Evolutionary conservation across 225 moss, liverwort and hornwort species (phyloP), one percentile per base, ranked within the genome.

Genomic region (Asterella californica): DNA sequence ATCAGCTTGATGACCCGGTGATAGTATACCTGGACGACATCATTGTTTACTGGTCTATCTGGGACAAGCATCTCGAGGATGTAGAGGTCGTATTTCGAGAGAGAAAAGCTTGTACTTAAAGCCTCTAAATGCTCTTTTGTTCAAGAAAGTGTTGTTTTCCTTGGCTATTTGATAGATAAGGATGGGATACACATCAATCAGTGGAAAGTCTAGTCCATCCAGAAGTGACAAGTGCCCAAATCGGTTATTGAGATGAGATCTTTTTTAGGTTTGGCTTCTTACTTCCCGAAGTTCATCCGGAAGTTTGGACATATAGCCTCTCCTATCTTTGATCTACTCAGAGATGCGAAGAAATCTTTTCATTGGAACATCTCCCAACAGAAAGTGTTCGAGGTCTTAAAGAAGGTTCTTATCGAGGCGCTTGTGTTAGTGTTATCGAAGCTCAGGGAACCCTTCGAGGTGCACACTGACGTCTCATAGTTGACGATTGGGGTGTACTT

Each of bases 131-230:
- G 74, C 15, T 25, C 25, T 0, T 74, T 74, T 54, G 74, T 47
- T 0, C 52, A 15, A 27, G 11, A 0, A 29, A n/a, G n/a, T n/a
- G n/a, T 74, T 11, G 25, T 55, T 18, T 74, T 74, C 27, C 30
- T 74, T 7, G 74, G 74, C 2, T 33, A 29, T 15, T 2, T 50
- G 0, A 53, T 54, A 2, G 52, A 74, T n/a, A 74, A 54, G n/a
- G 15, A 32, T 3, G 4, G 69, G 69, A 3, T 70, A 1, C 69
- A 70, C 11, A 10, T 15, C 1, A 70, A 70, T 33, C 15, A 10
- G 7, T 4, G 1, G 0, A 73, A 50, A 1, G 10, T 47, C 0
- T 0, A 21, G 2, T 9, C 7, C 1, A 0, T 73, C 0, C 7
- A 36, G 0, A 18, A 73, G 0, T 54, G 49, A n/a, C 10, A 12